These are phyloP conservation scores for Trametes pubescens DNA, from an alignment of 1,284 basidiomycete species.

Conservation along the genomic window DNA sequence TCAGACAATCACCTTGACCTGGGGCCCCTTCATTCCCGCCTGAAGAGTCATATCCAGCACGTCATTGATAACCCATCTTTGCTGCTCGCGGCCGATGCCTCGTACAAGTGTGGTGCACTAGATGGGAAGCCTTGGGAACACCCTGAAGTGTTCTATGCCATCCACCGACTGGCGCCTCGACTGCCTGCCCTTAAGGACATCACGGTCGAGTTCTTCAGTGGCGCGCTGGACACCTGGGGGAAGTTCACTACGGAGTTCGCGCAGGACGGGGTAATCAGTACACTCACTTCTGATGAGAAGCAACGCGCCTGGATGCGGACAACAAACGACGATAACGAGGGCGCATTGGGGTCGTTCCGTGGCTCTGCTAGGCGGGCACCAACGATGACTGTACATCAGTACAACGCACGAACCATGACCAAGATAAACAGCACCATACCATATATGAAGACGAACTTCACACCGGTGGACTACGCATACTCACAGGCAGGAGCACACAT, in stretches of 20 bases:
- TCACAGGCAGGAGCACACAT: no score
- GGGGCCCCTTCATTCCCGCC: conserved; percentile 19
- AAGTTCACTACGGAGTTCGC: conserved; percentile 13
- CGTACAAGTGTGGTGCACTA: conserved; percentile 27
- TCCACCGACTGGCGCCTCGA: conserved; percentile 13
- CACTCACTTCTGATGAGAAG: background rate
- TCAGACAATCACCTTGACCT: conserved; percentile 20
- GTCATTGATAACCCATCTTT: conserved; percentile 35
- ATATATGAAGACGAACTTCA: no score
- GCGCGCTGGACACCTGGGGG: conserved; percentile 23
- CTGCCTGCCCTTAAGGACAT: conserved; percentile 29
- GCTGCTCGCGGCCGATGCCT: conserved; percentile 24
- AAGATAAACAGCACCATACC: no score
- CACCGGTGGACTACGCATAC: no score
- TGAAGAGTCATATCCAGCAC: conserved; percentile 25
- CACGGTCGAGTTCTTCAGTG: conserved; percentile 11
- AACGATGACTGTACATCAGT: no score
- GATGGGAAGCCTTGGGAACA: conserved; percentile 39
- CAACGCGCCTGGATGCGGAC: conserved; percentile 6
- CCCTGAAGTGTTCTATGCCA: conserved; percentile 36
- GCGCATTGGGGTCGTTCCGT: conserved; percentile 4
- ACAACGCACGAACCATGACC: no score
- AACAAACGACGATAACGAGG: conserved; percentile 22
- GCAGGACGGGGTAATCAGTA: conserved; percentile 1
- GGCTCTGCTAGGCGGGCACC: no score